Conservation (phyloP, 2,329 filamentous ascomycete species). For the Microcera coccophila region DNA sequence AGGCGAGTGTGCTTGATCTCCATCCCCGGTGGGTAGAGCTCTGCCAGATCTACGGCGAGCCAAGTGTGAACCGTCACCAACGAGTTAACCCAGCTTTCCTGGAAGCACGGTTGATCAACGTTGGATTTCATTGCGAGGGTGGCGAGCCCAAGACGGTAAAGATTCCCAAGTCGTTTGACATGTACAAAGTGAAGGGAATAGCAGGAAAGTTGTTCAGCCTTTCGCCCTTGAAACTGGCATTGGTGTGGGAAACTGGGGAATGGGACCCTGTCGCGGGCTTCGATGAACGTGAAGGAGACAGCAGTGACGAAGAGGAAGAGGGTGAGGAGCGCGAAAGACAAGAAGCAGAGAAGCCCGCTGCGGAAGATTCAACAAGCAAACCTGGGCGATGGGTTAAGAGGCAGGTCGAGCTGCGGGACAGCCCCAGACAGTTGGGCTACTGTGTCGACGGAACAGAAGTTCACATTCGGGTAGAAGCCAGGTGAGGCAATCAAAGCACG, state of each 20-base stretch:
- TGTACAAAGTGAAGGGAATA: constrained; percentile 77
- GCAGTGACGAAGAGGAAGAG: constrained; percentile 50
- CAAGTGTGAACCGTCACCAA: constrained; percentile 54
- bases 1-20: constrained; percentile 51
- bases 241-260: constrained; percentile 89
- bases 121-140: constrained; percentile 45
- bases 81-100: constrained; percentile 73
- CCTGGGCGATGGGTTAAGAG: constrained; percentile 66
- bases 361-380: constrained; percentile 26
- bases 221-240: constrained; percentile 57
- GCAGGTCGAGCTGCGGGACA: constrained; percentile 75
- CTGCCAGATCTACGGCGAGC: constrained; percentile 72
- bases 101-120: constrained; percentile 70
- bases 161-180: constrained; percentile 73
- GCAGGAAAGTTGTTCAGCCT: constrained; percentile 67
- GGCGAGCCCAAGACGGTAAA: constrained; percentile 35
- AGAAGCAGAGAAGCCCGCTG: constrained; percentile 22
- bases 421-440: constrained; percentile 77
- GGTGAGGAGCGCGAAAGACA: constrained; percentile 29
- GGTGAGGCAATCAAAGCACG: constrained; percentile 14
- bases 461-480: constrained; percentile 63
- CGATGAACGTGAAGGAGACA: constrained; percentile 54
- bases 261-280: constrained; percentile 73
- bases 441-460: constrained; percentile 73
- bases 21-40: constrained; percentile 73